Evolutionary conservation across 2,329 filamentous ascomycete species (phyloP), one percentile per base, ranked within the genome.

Genomic region (Erysiphe pulchra): DNA sequence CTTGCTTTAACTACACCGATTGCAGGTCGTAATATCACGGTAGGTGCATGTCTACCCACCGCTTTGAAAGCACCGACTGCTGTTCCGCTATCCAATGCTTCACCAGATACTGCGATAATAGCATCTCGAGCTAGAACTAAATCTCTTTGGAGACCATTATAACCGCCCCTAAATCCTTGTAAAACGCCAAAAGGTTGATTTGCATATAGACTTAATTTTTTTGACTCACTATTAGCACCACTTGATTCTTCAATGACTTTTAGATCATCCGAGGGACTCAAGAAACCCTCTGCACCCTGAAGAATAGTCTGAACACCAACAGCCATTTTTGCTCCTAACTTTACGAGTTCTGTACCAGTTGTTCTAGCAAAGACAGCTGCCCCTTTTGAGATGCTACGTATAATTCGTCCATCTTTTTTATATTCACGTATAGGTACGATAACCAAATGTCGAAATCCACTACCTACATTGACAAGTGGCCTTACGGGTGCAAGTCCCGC

Each of bases 241-340:
- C n/a, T 39, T 7, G 14, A 51, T 39, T 18, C 37, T 37, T 17
- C 16, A 1, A n/a, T 7, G 6, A 37, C 13, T 8, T 2, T 20
- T 18, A 18, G 16, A n/a, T 49, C 17, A 46, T 56, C 42, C 51
- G 58, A 42, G 56, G 56, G 45, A 14, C 62, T 66, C 36, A 94
- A 68, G 50, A 94, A 68, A 16, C 74, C 81, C 60, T 98, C 92
- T 0, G 86, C 85, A 16, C 80, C 81, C 57, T 93, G 80, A 1
- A 98, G 71, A 14, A 86, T 75, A n/a, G 80, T 90, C 56, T 95
- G 90, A 2, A 92, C 93, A 32, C 90, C 90, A 44, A 95, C 82
- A 0, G 87, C 87, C 44, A 95, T 67, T 61, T 94, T 95, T 41
- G 90, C 90, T 12, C 90, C 87, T 0, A 98, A 68, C 55, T 90